These are phyloP conservation scores for Fusarium oligoseptatum DNA, from an alignment of 2,329 filamentous ascomycete species.

Conservation along the genomic window DNA sequence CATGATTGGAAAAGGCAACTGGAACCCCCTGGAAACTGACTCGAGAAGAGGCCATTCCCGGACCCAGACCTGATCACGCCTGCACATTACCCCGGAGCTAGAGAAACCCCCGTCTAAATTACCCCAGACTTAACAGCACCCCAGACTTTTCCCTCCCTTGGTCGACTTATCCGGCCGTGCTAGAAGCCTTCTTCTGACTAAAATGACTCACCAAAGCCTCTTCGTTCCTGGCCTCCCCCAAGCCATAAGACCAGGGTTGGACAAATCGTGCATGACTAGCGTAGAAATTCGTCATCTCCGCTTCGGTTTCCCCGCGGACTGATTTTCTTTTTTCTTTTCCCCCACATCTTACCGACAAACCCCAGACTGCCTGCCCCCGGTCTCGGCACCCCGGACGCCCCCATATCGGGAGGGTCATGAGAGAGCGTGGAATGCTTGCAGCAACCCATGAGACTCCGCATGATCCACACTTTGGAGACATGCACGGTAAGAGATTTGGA, in stretches of 20 bases:
- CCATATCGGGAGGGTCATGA: conserved; percentile 26
- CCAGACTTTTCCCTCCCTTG: background rate
- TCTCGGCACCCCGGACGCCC: conserved; percentile 33
- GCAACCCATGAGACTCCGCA: conserved; percentile 9
- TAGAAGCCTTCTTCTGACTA: conserved; percentile 2
- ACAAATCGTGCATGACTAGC: conserved; percentile 39
- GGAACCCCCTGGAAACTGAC: background rate
- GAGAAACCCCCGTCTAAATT: background rate
- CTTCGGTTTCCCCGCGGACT: background rate
- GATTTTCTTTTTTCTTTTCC: background rate
- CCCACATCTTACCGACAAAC: conserved; percentile 18
- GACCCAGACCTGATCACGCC: background rate
- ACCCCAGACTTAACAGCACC: background rate
- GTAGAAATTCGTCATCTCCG: conserved; percentile 13
- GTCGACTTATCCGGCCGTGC: background rate
- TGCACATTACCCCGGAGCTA: background rate
- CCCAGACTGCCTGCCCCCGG: conserved; percentile 24
- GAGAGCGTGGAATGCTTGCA: conserved; percentile 18
- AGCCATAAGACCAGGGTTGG: conserved; percentile 29
- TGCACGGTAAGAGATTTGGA: background rate
- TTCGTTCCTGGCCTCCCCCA: conserved; percentile 2
- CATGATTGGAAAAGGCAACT: background rate
- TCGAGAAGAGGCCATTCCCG: background rate
- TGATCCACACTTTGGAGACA: conserved; percentile 11
- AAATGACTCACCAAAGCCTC: conserved; percentile 2